Base-by-base conservation (phyloP, 169 alveolate genomes). In the Sarcocystis neurona region DNA sequence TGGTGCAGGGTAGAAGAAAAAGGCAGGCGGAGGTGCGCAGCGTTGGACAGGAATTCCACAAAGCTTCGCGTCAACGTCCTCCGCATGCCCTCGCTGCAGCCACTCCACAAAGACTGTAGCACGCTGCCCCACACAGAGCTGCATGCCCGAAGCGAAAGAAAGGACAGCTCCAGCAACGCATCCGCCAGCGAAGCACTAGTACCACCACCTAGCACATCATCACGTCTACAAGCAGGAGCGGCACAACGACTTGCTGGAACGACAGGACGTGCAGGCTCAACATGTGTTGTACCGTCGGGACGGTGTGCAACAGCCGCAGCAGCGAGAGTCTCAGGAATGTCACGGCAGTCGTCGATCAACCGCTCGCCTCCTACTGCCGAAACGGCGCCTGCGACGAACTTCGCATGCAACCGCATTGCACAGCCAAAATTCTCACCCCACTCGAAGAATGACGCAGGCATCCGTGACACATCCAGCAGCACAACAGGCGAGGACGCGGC, bases 71-170 rank as follows among this genome's bases (percentile, higher is more conserved):
- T 72, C 27, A 72, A 18, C 30, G 32, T 34, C 10, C 82, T 48
- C 41, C 82, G 53, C 39, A 39, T 0, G 39, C 1, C 34, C 56
- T 48, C 58, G 20, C 82, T 53, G 0, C 1, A 23, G 1, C 43
- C 56, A 56, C 58, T 30, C 82, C 82, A 72, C 37, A 72, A 56
- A 32, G 32, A 47, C n/a, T 37, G 82, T 34, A 72, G 32, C 30
- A 72, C 48, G 10, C 58, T 39, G 56, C 43, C 53, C 47, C 82
- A 72, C 30, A 72, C 58, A 72, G 56, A 39, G 37, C 39, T 2
- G 56, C 82, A 41, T 4, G 41, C 32, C 18, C 82, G 82, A 12
- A 56, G 82, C 48, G 82, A 47, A 39, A 72, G 82, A 56, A 72
- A 72, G 10, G 82, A 47, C 34, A 72, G 53, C 37, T 72, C 82